phyloP scores from a whole-genome alignment of 75 land plant species.

The Ceratopteris richardii region DNA sequence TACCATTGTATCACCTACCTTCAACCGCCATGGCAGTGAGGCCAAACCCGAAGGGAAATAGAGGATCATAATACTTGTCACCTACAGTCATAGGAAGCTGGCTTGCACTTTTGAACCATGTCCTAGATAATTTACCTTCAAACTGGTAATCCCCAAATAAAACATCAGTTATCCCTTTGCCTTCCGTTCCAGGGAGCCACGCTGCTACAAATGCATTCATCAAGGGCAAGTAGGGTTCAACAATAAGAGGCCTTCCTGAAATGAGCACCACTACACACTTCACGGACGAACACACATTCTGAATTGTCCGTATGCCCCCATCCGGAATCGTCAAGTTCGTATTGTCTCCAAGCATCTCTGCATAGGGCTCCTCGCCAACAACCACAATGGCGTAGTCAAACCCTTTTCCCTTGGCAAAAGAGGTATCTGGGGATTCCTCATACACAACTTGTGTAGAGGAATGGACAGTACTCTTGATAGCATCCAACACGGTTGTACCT shows the following conservation, averaged over 20 bases:
- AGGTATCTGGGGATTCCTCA: constrained; percentile 18
- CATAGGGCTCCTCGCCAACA: constrained; percentile 63
- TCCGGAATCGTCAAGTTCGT: constrained; percentile 37
- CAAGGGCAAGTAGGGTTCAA: constrained; percentile 44
- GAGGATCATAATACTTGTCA: constrained; percentile 53
- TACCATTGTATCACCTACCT: too few relatives aligned
- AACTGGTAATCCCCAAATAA: constrained; percentile 61
- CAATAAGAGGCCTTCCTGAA: constrained; percentile 61
- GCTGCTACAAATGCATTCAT: constrained; percentile 78
- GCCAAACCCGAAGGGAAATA: constrained; percentile 61
- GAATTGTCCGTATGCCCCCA: constrained; percentile 27
- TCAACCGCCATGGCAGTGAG: too few relatives aligned
- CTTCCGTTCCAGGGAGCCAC: constrained; percentile 80
- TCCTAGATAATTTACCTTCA: constrained; percentile 54
- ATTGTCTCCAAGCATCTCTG: constrained; percentile 52
- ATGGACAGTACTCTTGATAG: constrained; percentile 39
- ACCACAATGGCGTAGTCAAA: constrained; percentile 56
- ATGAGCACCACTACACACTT: constrained; percentile 54
- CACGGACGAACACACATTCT: constrained; percentile 43
- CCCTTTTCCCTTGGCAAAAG: constrained; percentile 12
- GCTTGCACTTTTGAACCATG: constrained; percentile 55
- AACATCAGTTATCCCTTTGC: constrained; percentile 60
- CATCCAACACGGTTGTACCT: constrained; percentile 61
- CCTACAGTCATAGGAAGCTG: constrained; percentile 76
- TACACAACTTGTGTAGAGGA: constrained; percentile 40